Percentiles rank a stretch among this genome's conserved stretches.
phyloP scores from a whole-genome alignment of 2,329 filamentous ascomycete species.

The Metarhizium robertsii region DNA sequence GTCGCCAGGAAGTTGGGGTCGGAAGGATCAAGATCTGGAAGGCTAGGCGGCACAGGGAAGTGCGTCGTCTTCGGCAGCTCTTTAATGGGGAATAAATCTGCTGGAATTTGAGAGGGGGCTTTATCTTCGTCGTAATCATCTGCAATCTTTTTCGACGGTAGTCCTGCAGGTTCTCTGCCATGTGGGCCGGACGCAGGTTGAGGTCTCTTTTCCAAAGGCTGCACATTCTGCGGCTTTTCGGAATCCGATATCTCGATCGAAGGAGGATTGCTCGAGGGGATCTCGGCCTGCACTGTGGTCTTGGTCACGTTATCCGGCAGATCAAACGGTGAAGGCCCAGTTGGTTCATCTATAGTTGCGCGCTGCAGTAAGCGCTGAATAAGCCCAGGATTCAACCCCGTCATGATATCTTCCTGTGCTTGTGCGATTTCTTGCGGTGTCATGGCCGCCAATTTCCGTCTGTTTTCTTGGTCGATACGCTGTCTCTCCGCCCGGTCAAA shows the following conservation, averaged over 20 bases:
- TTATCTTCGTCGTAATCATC: conserved; percentile 32
- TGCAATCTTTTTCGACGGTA: conserved; percentile 17
- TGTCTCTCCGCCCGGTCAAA: conserved; percentile 50
- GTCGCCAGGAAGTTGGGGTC: conserved; percentile 76
- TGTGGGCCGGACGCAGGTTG: not conserved
- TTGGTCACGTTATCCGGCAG: not conserved
- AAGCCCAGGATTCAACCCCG: conserved; percentile 63
- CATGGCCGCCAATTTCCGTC: conserved; percentile 65
- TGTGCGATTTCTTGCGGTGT: conserved; percentile 70
- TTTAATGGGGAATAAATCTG: conserved; percentile 33
- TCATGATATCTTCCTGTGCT: conserved; percentile 72
- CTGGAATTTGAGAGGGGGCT: conserved; percentile 29
- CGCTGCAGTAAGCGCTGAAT: conserved; percentile 68
- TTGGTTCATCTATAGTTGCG: conserved; percentile 61
- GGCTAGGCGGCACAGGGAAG: conserved; percentile 45
- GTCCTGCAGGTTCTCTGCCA: not conserved
- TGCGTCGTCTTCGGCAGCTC: conserved; percentile 40
- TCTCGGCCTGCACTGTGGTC: not conserved
- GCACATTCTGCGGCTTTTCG: not conserved
- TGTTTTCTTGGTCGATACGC: conserved; percentile 78
- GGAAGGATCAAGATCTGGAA: conserved; percentile 71
- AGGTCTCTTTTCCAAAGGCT: not conserved
- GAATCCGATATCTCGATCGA: not conserved
- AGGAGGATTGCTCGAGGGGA: not conserved
- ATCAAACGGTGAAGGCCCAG: conserved; percentile 34